Conservation (phyloP, 2,329 filamentous ascomycete species). For the Nemania bipapillata region DNA sequence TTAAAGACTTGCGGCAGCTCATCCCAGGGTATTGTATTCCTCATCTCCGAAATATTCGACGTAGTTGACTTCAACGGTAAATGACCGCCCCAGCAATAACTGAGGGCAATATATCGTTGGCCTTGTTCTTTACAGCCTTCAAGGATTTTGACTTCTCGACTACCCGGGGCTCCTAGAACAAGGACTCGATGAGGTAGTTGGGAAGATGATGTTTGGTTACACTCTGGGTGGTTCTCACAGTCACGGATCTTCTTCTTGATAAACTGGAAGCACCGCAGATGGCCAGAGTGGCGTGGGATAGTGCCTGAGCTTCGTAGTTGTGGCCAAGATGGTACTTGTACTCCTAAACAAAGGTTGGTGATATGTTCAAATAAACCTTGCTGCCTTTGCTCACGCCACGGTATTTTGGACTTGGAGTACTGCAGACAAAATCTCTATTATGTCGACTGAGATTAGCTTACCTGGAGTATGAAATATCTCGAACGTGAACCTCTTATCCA, state of each 20-base stretch:
- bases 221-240: conserved; percentile 8
- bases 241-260: conserved; percentile 16
- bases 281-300: background rate
- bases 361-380: background rate
- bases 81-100: conserved; percentile 18
- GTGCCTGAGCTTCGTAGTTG: conserved; percentile 5
- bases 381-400: background rate
- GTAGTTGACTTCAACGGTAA: conserved; percentile 7
- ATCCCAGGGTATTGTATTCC: background rate
- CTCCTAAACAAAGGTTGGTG: background rate
- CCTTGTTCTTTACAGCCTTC: background rate
- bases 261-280: conserved; percentile 9
- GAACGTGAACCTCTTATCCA: background rate
- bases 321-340: conserved; percentile 10
- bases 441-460: background rate
- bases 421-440: background rate
- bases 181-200: conserved; percentile 9
- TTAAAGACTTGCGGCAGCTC: conserved; percentile 3
- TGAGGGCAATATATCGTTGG: conserved; percentile 7
- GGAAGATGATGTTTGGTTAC: background rate
- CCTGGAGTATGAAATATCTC: conserved; percentile 16
- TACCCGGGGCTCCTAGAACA: background rate
- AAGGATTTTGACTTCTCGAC: background rate
- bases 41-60: conserved; percentile 8
- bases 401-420: background rate